These are phyloP conservation scores for Pseudogymnoascus pannorum DNA, from an alignment of 2,329 filamentous ascomycete genomes.

Conservation along the genomic window DNA sequence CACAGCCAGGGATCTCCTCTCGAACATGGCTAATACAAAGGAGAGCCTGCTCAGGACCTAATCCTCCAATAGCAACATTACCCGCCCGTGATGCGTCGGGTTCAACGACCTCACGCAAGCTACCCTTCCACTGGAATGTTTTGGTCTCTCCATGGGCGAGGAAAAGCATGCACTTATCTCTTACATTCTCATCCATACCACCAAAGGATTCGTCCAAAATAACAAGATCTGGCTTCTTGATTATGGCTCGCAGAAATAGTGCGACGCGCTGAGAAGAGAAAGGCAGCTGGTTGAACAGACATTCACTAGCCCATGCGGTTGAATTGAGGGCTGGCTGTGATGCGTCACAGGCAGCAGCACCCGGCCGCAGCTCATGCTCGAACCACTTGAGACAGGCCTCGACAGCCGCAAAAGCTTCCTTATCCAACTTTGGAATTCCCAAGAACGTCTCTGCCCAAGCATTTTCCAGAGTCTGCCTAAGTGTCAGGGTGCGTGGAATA, in stretches of 20 bases:
- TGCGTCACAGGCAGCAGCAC: conserved; percentile 19
- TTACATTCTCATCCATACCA: conserved; percentile 70
- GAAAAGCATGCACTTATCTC: conserved; percentile 83
- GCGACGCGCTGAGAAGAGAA: conserved; percentile 80
- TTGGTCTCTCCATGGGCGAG: conserved; percentile 57
- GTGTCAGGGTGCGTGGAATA: conserved; percentile 70
- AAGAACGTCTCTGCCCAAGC: conserved; percentile 88
- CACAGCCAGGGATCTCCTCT: conserved; percentile 79
- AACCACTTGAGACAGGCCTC: conserved; percentile 71
- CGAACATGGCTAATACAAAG: conserved; percentile 88
- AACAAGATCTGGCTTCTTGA: conserved; percentile 74
- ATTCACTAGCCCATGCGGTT: conserved; percentile 57
- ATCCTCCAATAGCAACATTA: conserved; percentile 48
- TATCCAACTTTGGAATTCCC: conserved; percentile 57
- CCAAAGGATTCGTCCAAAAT: conserved; percentile 85
- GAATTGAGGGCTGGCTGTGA: conserved; percentile 13
- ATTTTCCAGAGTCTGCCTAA: conserved; percentile 71
- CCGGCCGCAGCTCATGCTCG: conserved; percentile 59
- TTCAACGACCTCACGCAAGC: conserved; percentile 31
- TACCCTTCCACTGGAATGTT: conserved; percentile 23
- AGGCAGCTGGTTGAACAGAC: conserved; percentile 64
- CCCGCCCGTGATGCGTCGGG: conserved; percentile 40
- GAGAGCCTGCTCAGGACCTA: conserved; percentile 67
- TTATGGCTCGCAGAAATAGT: conserved; percentile 73
- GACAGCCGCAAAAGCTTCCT: conserved; percentile 50